phyloP scores from a whole-genome alignment of 2,329 filamentous ascomycete genomes.

The Apiospora koreana region DNA sequence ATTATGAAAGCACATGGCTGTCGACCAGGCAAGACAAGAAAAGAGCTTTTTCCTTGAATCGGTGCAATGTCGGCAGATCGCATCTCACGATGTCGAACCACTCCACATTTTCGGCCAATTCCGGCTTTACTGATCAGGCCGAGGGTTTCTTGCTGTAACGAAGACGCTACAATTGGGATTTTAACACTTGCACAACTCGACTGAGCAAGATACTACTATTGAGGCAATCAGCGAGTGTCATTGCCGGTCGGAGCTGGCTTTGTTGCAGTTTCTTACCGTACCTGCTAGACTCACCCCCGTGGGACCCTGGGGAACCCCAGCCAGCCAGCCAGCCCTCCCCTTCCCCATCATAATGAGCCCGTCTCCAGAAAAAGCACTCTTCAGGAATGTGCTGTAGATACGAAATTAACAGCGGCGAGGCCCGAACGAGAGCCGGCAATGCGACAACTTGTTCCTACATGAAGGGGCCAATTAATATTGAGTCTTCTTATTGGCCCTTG shows the following conservation, averaged over 20 bases:
- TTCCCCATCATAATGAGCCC: slow-evolving; percentile 5
- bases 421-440: background rate
- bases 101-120: slow-evolving; percentile 14
- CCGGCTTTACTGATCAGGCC: slow-evolving; percentile 10
- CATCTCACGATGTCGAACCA: slow-evolving; percentile 13
- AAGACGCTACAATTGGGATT: background rate
- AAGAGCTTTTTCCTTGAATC: slow-evolving; percentile 3
- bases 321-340: too few relatives aligned
- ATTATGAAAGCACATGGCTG: slow-evolving; percentile 3
- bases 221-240: background rate
- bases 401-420: background rate
- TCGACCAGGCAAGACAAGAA: background rate
- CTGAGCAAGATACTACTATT: background rate
- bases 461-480: background rate
- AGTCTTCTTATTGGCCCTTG: background rate
- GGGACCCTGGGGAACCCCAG: slow-evolving; percentile 3
- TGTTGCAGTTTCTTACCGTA: background rate
- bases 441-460: background rate
- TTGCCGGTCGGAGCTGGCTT: background rate
- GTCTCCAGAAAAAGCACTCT: background rate
- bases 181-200: background rate
- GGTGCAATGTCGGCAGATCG: slow-evolving; percentile 13
- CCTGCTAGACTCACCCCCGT: background rate
- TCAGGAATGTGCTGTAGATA: background rate
- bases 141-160: slow-evolving; percentile 6